These are phyloP conservation scores for Rhizoclosmatium globosum DNA, from an alignment of 192 early-diverging fungal genomes.

Conservation along the genomic window DNA sequence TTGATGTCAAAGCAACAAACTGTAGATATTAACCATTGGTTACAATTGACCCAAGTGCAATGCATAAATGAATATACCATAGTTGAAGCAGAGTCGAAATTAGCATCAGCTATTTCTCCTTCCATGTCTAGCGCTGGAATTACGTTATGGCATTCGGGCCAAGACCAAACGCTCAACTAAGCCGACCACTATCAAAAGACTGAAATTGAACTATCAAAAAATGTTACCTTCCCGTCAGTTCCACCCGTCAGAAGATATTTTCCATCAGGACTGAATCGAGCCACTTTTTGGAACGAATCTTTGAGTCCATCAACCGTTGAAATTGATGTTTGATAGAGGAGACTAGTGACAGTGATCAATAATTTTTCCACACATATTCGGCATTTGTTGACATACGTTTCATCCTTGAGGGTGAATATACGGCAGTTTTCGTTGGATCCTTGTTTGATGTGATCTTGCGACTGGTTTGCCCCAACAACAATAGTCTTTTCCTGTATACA, in stretches of 20 bases:
- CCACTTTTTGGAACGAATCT: conserved; percentile 56
- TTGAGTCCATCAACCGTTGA: conserved; percentile 12
- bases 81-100: conserved; percentile 61
- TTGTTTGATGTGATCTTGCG: conserved; percentile 62
- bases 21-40: conserved; percentile 28
- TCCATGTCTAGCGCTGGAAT: conserved; percentile 61
- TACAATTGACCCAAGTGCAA: background rate
- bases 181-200: background rate
- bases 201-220: background rate
- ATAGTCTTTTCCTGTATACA: conserved; percentile 59
- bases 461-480: conserved; percentile 78
- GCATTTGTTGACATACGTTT: conserved; percentile 42
- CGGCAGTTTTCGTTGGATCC: conserved; percentile 85
- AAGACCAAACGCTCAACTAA: conserved; percentile 62
- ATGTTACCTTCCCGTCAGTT: conserved; percentile 72
- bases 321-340: conserved; percentile 33
- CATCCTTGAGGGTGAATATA: conserved; percentile 69
- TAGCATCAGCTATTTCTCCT: conserved; percentile 73
- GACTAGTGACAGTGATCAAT: background rate
- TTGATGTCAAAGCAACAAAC: conserved; percentile 60
- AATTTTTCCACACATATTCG: background rate
- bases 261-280: conserved; percentile 74
- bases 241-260: conserved; percentile 69
- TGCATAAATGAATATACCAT: conserved; percentile 26
- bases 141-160: conserved; percentile 63